Base-by-base conservation (phyloP, 441 rosid genomes). In the Arabidopsis hybrid region DNA sequence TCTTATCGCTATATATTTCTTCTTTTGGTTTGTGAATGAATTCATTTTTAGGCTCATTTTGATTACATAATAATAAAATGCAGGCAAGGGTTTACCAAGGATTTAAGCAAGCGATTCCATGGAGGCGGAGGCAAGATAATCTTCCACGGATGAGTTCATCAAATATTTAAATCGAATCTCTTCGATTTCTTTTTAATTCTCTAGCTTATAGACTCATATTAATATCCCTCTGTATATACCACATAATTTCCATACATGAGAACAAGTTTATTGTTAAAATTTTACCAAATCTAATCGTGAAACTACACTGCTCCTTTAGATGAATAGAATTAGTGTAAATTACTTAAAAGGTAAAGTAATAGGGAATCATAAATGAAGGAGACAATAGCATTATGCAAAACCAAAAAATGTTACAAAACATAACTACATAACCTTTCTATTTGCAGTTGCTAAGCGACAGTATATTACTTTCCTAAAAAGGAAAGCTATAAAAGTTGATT, bases 41-140 rank as follows among this genome's bases (percentile, higher is more conserved):
- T 0, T 5, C 5, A 2, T 49, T 6, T 43, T 49, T 40, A 6
- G 17, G 16, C 13, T 29, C 9, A 43, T 4, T 53, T 26, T 70
- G 66, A 75, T 65, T 60, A n/a, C 1, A 36, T 58, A 1, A 21
- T 39, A 2, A 1, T 26, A 52, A 55, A 55, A 1, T 65, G 81
- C 85, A 90, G 97, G 80, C 84, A 58, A 84, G 70, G 80, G 83
- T 92, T 55, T 85, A 78, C 70, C 83, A 81, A 72, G 75, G 87
- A 72, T 72, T 88, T 26, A 87, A 86, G 75, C 92, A 85, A 80
- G 90, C 75, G 84, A 83, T 85, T 70, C 89, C 90, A 39, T 84
- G 94, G 96, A 84, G 81, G 71, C 75, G 67, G 79, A 79, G 9
- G 68, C 75, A 72, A 79, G 84, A 71, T 59, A 70, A 69, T 63